Percentiles rank a stretch among this genome's conserved stretches.
phyloP scores from a whole-genome alignment of 1,284 basidiomycete genomes.

The Porodaedalea pini region DNA sequence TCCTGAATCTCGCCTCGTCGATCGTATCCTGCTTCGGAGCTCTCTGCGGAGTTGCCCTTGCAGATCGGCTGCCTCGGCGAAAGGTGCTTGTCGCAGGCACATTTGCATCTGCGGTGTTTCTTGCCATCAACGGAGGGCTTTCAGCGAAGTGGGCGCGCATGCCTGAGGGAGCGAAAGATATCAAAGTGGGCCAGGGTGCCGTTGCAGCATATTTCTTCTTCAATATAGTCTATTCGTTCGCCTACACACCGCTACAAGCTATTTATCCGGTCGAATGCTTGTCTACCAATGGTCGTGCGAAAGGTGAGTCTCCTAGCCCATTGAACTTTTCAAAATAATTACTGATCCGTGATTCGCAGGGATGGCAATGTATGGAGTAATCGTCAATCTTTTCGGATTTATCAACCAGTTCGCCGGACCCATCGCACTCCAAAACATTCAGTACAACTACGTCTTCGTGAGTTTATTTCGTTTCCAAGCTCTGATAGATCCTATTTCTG shows the following conservation, averaged over 20 bases:
- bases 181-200: conserved; percentile 33
- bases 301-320: conserved; percentile 46
- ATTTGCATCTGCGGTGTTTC: conserved; percentile 26
- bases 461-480: neutral
- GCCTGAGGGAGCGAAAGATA: conserved; percentile 24
- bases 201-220: conserved; percentile 45
- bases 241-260: conserved; percentile 53
- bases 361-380: conserved; percentile 31
- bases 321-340: conserved; percentile 28
- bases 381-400: conserved; percentile 47
- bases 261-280: conserved; percentile 55
- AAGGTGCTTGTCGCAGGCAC: conserved; percentile 27
- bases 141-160: conserved; percentile 28
- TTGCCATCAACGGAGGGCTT: conserved; percentile 30
- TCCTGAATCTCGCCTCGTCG: conserved; percentile 54
- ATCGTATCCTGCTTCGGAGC: conserved; percentile 51
- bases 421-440: conserved; percentile 46
- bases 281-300: conserved; percentile 53
- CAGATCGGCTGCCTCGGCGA: conserved; percentile 37
- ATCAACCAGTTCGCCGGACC: conserved; percentile 50
- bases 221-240: conserved; percentile 45
- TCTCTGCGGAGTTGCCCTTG: conserved; percentile 43
- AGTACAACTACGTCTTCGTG: conserved; percentile 29
- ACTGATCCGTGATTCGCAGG: neutral
- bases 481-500: neutral